Evolutionary conservation across 352 stramenopile genomes (phyloP), one percentile per base, ranked within the genome.

Genomic region (Blastocystis sp.): DNA sequence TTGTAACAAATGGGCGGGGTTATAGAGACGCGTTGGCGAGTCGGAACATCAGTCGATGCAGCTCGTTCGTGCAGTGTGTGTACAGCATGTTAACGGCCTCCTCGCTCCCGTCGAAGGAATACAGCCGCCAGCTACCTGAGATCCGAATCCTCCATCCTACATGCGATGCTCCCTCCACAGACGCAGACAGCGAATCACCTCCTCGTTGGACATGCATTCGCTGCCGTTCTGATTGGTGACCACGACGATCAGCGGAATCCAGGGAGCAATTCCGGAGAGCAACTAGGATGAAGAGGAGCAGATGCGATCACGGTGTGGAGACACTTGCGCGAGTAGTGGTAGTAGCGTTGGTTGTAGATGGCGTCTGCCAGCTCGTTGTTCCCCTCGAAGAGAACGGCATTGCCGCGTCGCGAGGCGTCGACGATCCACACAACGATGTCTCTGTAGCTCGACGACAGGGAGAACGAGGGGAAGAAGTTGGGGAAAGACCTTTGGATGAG

Each of bases 121-220:
- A 84, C 0, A 84, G 52, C 66, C 74, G 34, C 74, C 74, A 84
- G 10, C 65, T 23, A 67, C 74, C 34, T 28, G 67, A 53, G 14
- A 56, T 56, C 48, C 53, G 0, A 53, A 84, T n/a, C 59, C 67
- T 2, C 67, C 19, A 69, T 56, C 34, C 74, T 56, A 84, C 41
- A 84, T 23, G 45, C 74, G 74, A 43, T 84, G 74, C 48, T 84
- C 74, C 48, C 66, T 84, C 74, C 74, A 84, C 61, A 84, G 56
- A 56, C 52, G 14, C 17, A 84, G 43, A 28, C 45, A 41, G 1
- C 34, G 17, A 45, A 84, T 84, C 5, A 84, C 53, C 21, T 84
- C 74, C 11, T 41, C 28, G 34, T 84, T 84, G 14, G 4, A 69
- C 60, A 69, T 56, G 14, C 53, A 17, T 56, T 45, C 38, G 21